Evolutionary conservation across 2,329 filamentous ascomycete genomes (phyloP), one percentile per base, ranked within the genome.

Genomic region (Fusarium clavum): DNA sequence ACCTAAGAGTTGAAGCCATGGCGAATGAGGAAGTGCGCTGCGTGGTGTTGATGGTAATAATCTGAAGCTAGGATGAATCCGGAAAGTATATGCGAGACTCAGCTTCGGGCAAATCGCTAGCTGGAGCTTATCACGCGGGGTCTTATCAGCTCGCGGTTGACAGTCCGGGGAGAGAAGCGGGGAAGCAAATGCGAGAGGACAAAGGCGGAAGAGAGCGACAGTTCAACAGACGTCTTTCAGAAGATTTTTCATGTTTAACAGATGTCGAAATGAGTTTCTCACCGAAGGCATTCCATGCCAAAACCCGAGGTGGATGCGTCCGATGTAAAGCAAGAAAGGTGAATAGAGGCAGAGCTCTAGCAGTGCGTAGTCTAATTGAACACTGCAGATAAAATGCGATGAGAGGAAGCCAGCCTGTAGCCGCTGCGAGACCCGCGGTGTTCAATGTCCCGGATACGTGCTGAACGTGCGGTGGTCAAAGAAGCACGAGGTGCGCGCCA

Each of bases 301-400:
- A 61, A n/a, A 60, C 58, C 14, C 24, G 55, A 24, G 44, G 32
- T 8, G 58, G 55, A 1, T 61, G 58, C 5, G 12, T 49, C 4
- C 46, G 58, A 8, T 61, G 58, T 22, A 61, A 59, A 13, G 12
- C 54, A 18, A 44, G 34, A 51, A 61, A 61, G 58, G 58, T 61
- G 1, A 38, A 38, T 11, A 38, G 34, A 38, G 34, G 3, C 10
- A 38, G 4, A 57, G 2, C 2, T 12, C 3, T 16, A 1, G 5
- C 10, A 20, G 1, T 7, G 5, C 13, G 2, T 10, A 24, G 6
- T 8, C 34, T 38, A 18, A 24, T 16, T 24, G 14, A 54, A 14
- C 2, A 5, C 3, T 1, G 4, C 20, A 61, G 55, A 29, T 61
- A 6, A 61, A 60, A 51, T 61, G 55, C 4, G 55, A 61, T 6